phyloP scores from a whole-genome alignment of 2,329 filamentous ascomycete species.

The Alternaria sp. region DNA sequence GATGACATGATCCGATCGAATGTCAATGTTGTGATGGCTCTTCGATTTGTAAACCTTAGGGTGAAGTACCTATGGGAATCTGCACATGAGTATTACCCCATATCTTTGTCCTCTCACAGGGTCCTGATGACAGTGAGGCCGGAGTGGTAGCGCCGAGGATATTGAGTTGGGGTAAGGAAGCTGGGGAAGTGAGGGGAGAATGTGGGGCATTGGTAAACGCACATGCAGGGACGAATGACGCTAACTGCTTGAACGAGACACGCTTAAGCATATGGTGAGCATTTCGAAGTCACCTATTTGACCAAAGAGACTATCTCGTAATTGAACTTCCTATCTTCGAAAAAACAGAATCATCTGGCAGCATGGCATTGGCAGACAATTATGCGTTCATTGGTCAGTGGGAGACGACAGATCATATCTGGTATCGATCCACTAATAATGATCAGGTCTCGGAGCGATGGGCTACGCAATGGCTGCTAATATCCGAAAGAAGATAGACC shows the following conservation, averaged over 20 bases:
- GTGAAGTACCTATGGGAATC: background rate
- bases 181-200: constrained; percentile 37
- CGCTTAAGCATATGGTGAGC: background rate
- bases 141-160: background rate
- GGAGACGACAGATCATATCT: background rate
- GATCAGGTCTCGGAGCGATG: constrained; percentile 46
- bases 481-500: constrained; percentile 37
- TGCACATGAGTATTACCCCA: background rate
- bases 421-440: background rate
- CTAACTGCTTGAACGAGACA: background rate
- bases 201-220: constrained; percentile 36
- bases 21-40: background rate
- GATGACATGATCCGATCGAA: background rate
- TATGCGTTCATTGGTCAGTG: constrained; percentile 43
- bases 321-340: background rate
- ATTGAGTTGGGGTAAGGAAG: constrained; percentile 26
- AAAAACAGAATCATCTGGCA: background rate
- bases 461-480: constrained; percentile 47
- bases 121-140: background rate
- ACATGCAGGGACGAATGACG: constrained; percentile 5
- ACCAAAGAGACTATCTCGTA: background rate
- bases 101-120: background rate
- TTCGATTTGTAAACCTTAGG: background rate
- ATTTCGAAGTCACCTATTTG: background rate
- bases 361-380: constrained; percentile 41